Percentiles rank a stretch among this genome's conserved stretches.
phyloP scores from a whole-genome alignment of 345 rosid species.

The Citrus australasica region DNA sequence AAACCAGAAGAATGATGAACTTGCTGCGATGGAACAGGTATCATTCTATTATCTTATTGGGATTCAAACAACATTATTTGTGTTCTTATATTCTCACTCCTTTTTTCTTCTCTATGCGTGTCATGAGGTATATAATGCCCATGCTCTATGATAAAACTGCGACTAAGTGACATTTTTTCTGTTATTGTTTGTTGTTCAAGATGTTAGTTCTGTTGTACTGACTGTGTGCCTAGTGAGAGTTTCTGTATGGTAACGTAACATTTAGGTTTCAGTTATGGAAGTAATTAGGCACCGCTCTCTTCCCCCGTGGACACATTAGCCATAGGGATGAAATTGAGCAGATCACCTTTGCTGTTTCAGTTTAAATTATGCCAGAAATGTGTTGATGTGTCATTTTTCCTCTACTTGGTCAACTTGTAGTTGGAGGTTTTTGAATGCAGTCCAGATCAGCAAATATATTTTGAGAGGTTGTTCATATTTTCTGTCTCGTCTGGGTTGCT shows the following conservation, averaged over 20 bases:
- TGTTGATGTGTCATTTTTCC: not conserved
- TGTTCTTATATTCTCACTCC: not conserved
- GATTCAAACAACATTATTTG: not conserved
- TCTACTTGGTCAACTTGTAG: not conserved
- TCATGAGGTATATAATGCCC: not conserved
- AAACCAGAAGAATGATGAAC: slow-evolving; percentile 41
- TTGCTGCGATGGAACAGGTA: slow-evolving; percentile 78
- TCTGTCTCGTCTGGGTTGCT: not conserved
- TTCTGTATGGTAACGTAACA: not conserved
- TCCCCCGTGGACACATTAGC: not conserved
- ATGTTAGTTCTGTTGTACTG: not conserved
- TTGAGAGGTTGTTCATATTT: not conserved
- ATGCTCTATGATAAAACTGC: not conserved
- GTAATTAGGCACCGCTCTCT: not conserved
- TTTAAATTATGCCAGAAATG: not conserved
- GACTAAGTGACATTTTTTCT: not conserved
- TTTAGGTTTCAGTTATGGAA: not conserved
- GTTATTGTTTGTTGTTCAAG: not conserved
- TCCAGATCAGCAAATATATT: not conserved
- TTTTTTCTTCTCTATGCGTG: not conserved
- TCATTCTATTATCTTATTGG: not conserved
- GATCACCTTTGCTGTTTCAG: not conserved
- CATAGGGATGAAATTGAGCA: not conserved
- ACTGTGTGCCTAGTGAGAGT: not conserved
- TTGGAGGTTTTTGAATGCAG: not conserved